Evolutionary conservation across 1,284 basidiomycete genomes (phyloP).

Genomic region (Apiotrichum siamense): DNA sequence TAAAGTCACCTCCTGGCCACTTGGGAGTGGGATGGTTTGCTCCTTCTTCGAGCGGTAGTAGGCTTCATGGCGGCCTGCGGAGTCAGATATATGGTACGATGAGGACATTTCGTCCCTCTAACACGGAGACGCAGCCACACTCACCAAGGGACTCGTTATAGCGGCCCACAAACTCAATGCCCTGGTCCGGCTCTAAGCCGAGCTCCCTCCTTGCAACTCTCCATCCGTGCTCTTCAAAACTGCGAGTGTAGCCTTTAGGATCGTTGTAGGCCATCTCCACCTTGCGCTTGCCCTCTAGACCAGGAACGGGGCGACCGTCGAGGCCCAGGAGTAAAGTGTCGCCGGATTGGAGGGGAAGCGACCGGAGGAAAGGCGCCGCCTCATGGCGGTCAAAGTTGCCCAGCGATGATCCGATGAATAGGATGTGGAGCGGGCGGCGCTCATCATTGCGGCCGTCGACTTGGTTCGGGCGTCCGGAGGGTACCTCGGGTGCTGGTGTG

Average conservation of each 20-base stretch:
- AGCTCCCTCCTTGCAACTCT: constrained; percentile 50
- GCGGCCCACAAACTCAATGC: constrained; percentile 64
- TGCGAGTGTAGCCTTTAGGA: constrained; percentile 63
- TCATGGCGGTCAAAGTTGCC: constrained; percentile 82
- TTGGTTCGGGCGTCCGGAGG: too few species aligned
- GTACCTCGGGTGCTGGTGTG: too few species aligned
- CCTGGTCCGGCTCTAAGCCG: constrained; percentile 28
- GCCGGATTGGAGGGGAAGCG: constrained; percentile 63
- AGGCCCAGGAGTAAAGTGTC: constrained; percentile 65
- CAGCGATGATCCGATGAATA: constrained; percentile 91
- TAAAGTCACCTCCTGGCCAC: constrained; percentile 53
- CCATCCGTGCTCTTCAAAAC: constrained; percentile 89
- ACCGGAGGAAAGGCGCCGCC: constrained; percentile 68
- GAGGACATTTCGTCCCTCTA: background rate
- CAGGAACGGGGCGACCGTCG: constrained; percentile 55
- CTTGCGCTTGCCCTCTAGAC: constrained; percentile 36
- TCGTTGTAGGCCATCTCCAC: constrained; percentile 71
- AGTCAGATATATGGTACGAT: constrained; percentile 4
- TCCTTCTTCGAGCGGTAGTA: constrained; percentile 66
- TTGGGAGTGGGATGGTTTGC: constrained; percentile 57
- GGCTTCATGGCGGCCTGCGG: constrained; percentile 73
- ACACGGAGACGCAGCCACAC: constrained; percentile 32
- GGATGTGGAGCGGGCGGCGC: constrained; percentile 61
- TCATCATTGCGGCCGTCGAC: too few species aligned
- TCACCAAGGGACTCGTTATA: constrained; percentile 67